phyloP scores from a whole-genome alignment of 176 grass and related monocot species.

The Tuctoria greenei region DNA sequence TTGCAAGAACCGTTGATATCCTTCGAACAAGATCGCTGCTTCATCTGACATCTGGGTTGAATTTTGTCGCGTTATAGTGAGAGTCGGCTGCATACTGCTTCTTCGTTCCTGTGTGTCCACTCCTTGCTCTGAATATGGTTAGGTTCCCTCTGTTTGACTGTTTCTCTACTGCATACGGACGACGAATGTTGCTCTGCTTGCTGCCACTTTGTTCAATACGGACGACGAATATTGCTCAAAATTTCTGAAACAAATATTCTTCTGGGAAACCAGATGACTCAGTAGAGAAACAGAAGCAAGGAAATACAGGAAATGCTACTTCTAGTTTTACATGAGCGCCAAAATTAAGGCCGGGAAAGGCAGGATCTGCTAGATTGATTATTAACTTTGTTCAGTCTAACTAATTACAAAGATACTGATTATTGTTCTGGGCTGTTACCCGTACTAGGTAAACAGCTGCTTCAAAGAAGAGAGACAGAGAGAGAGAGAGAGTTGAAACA shows the following conservation, averaged over 20 bases:
- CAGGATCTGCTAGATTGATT: constrained; percentile 7
- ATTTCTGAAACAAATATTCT: too few species aligned
- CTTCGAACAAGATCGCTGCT: constrained; percentile 2
- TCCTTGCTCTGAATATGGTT: constrained; percentile 1
- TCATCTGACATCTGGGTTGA: constrained; percentile 14
- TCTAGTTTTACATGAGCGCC: background rate
- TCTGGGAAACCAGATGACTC: too few species aligned
- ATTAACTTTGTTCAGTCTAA: constrained; percentile 25
- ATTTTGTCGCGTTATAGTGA: background rate
- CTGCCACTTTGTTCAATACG: too few species aligned
- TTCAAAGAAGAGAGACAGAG: background rate
- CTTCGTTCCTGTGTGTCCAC: background rate
- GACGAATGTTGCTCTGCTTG: too few species aligned
- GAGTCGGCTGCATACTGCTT: background rate
- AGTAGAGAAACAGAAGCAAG: too few species aligned
- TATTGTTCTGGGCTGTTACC: constrained; percentile 40
- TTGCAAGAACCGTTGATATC: constrained; percentile 23
- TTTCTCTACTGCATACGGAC: too few species aligned
- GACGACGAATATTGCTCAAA: too few species aligned
- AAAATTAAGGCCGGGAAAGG: background rate
- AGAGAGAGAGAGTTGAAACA: background rate
- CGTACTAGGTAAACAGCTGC: background rate
- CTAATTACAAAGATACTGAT: constrained; percentile 46
- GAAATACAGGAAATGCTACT: too few species aligned
- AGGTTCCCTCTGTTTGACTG: too few species aligned